Evolutionary conservation across 371 early-diverging fungal species (phyloP).

Genomic region (Neoconidiobolus thromboides): DNA sequence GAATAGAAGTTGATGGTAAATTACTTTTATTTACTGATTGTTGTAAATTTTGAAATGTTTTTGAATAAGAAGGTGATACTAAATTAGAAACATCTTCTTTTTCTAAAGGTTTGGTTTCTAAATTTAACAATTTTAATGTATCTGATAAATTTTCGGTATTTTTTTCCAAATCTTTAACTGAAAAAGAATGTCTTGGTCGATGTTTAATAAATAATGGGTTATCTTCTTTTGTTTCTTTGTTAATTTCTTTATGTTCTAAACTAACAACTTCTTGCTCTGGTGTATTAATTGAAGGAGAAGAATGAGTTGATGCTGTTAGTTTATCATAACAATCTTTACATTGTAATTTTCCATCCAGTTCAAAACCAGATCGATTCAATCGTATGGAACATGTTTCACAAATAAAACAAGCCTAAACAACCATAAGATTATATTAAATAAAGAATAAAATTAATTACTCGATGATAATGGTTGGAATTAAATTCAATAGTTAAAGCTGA

Average conservation of each 20-base stretch:
- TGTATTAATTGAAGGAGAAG: neutral
- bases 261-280: neutral
- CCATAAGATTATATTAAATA: neutral
- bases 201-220: neutral
- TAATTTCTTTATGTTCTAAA: neutral
- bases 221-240: neutral
- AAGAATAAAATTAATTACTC: neutral
- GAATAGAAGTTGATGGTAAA: neutral
- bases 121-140: neutral
- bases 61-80: neutral
- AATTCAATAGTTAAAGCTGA: neutral
- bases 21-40: neutral
- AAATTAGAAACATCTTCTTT: neutral
- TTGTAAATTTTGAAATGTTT: constrained; percentile 3
- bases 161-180: neutral
- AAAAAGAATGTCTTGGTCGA: neutral
- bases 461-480: neutral
- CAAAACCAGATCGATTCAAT: neutral
- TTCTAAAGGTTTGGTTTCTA: neutral
- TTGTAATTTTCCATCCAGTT: neutral
- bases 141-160: neutral
- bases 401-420: neutral
- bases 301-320: neutral
- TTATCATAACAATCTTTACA: neutral
- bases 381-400: neutral